Percentiles rank a stretch among this genome's conserved stretches.
Conservation (phyloP, 169 alveolate genomes). For the Plasmodium gonderi region DNA sequence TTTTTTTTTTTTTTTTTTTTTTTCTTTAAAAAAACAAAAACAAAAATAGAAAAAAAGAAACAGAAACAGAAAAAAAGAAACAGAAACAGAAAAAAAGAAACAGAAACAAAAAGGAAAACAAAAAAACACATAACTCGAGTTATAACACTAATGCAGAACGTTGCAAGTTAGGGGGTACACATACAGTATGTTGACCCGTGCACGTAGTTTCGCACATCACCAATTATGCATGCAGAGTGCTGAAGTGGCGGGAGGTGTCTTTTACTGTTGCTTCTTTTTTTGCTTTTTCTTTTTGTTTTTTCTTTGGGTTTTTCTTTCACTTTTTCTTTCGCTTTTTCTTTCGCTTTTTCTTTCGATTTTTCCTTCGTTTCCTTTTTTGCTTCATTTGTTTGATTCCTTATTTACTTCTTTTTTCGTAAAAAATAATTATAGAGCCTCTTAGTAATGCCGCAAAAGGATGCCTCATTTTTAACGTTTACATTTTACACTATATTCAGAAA, state of each 20-base stretch:
- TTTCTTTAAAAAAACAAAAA: not conserved
- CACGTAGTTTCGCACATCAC: not conserved
- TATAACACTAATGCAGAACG: not conserved
- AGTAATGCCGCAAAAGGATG: not conserved
- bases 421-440: not conserved
- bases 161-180: not conserved
- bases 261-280: not conserved
- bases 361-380: too few relatives aligned
- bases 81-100: too few relatives aligned
- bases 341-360: too few relatives aligned
- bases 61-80: too few relatives aligned
- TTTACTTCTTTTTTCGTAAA: not conserved
- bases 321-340: too few relatives aligned
- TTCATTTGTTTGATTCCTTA: too few relatives aligned
- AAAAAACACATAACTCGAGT: not conserved
- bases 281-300: too few relatives aligned
- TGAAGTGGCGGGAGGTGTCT: not conserved
- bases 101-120: not conserved
- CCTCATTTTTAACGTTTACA: not conserved
- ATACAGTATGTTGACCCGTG: not conserved
- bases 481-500: not conserved
- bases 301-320: not conserved
- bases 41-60: not conserved
- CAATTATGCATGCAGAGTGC: slow-evolving; percentile 16
- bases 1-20: not conserved